A percentile compares a stretch with the other conserved stretches of the same genome.
Evolutionary conservation across 345 rosid species (phyloP).

Genomic region (Eutrema yunnanense): DNA sequence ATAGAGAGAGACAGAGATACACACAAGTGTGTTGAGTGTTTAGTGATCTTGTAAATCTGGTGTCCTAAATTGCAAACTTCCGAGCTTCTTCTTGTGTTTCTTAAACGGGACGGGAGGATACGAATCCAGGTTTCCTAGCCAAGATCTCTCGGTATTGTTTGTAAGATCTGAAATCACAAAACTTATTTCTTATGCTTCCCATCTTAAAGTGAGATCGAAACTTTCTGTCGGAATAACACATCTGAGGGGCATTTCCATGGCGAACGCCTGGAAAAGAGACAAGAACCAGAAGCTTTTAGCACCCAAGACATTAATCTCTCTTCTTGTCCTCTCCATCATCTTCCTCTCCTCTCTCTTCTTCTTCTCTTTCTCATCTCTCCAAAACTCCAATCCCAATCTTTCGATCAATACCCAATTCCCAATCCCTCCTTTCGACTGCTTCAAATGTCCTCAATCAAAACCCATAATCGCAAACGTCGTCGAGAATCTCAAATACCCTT

Average conservation of each 20-base stretch:
- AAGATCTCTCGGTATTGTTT: constrained; percentile 8
- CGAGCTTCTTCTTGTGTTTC: neutral
- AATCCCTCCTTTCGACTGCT: constrained; percentile 62
- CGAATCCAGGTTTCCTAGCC: neutral
- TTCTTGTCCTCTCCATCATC: constrained; percentile 43
- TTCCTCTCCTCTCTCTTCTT: constrained; percentile 44
- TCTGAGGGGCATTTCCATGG: constrained; percentile 36
- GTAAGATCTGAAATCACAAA: constrained; percentile 13
- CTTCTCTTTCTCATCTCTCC: constrained; percentile 26
- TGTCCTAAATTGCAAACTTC: neutral
- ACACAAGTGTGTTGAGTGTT: too few species aligned
- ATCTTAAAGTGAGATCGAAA: neutral
- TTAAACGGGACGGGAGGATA: neutral
- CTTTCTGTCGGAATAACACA: neutral
- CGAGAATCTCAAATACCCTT: constrained; percentile 75
- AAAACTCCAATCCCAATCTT: constrained; percentile 10
- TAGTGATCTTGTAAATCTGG: neutral
- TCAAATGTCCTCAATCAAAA: constrained; percentile 62
- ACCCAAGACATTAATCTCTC: constrained; percentile 40
- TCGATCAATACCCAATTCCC: constrained; percentile 25
- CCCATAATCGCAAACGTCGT: constrained; percentile 84
- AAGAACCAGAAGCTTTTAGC: constrained; percentile 45
- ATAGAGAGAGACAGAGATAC: too few species aligned
- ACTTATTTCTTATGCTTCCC: neutral
- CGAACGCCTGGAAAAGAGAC: constrained; percentile 71